Evolutionary conservation across 169 alveolate genomes (phyloP), one percentile per base, ranked within the genome.

Genomic region (Plasmodium knowlesi): DNA sequence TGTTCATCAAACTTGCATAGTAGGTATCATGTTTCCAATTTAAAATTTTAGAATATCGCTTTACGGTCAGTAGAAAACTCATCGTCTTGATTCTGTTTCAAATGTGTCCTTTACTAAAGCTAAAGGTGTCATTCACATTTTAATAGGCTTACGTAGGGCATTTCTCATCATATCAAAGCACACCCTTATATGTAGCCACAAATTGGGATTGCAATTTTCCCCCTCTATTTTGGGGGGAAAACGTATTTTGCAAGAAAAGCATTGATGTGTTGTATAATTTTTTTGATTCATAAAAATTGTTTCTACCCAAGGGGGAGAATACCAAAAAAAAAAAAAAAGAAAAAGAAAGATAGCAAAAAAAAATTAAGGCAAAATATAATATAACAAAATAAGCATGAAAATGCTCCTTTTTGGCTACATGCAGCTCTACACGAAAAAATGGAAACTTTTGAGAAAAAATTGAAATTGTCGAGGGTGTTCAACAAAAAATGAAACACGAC

Each of bases 1-100:
- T 88, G 39, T 78, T 88, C 94, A 88, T 88, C 94, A 88, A 88
- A 79, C 94, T 88, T 78, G 94, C 94, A 79, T 88, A 88, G 61
- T 88, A 88, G 39, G 94, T 88, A 39, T 88, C 94, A 88, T 88
- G 94, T 80, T 88, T 88, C 94, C 94, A 88, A 88, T 88, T 88
- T 72, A 88, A 72, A 78, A 88, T 88, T 79, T 88, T 88, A 78
- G 94, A 76, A 79, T 88, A 50, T 88, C 94, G 78, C 71, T 88
- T 88, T 78, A 88, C 71, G 43, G 82, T 78, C 43, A 88, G 70
- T 28, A 70, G 28, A 80, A 88, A 88, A 37, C 32, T 88, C 94
- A 88, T 88, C 22, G 84, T 88, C 61, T 32, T 88, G 28, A 19
- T 67, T 78, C 74, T 88, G 32, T 78, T 39, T 57, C 81, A 78